Evolutionary conservation across 306 rosid genomes (phyloP).

Genomic region (Malus fusca): DNA sequence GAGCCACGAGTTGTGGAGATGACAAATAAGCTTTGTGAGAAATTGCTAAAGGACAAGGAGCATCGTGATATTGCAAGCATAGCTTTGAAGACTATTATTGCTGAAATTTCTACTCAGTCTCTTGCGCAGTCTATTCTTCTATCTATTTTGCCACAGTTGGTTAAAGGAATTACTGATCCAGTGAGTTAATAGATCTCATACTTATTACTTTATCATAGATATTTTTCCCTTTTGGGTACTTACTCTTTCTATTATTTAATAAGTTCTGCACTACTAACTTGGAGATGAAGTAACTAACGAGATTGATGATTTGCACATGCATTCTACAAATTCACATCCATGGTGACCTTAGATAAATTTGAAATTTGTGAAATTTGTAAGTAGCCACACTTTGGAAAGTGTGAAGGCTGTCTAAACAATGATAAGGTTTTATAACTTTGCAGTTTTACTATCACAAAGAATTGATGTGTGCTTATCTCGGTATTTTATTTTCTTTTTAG

Average conservation of each 20-base stretch:
- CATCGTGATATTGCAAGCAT: constrained; percentile 96
- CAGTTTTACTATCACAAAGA: neutral
- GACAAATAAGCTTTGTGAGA: constrained; percentile 72
- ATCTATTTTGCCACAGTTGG: constrained; percentile 67
- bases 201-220: neutral
- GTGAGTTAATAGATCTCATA: constrained; percentile 42
- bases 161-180: constrained; percentile 66
- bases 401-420: neutral
- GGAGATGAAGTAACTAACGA: neutral
- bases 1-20: constrained; percentile 88
- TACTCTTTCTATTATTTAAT: neutral
- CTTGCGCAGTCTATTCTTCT: constrained; percentile 82
- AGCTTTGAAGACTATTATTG: constrained; percentile 90
- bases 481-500: neutral
- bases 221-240: neutral
- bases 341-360: neutral
- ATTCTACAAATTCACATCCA: neutral
- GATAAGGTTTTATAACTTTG: neutral
- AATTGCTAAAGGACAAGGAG: constrained; percentile 81
- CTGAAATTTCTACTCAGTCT: constrained; percentile 76
- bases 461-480: neutral
- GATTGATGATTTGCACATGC: neutral
- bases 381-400: neutral
- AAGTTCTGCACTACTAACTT: neutral
- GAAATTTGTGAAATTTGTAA: neutral